A percentile compares a stretch with the other conserved stretches of the same genome.
Conservation (phyloP, 2,329 filamentous ascomycete species). For the Dothistroma septosporum region DNA sequence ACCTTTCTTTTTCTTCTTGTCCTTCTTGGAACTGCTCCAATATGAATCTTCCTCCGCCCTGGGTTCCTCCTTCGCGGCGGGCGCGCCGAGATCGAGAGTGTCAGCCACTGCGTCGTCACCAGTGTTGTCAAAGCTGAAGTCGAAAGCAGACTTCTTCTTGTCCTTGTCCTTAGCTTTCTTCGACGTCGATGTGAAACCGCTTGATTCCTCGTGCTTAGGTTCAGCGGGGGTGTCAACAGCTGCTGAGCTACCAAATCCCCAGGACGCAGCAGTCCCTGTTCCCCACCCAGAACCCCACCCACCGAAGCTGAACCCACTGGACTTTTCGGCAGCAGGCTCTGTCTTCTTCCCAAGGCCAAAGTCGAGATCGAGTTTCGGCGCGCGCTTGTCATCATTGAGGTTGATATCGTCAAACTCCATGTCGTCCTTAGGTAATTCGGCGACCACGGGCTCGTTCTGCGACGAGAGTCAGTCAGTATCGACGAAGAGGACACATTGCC, state of each 20-base stretch:
- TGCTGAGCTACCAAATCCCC: slow-evolving; percentile 32
- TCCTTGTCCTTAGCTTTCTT: slow-evolving; percentile 36
- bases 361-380: slow-evolving; percentile 47
- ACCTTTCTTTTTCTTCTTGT: slow-evolving; percentile 33
- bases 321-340: slow-evolving; percentile 27
- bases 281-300: slow-evolving; percentile 36
- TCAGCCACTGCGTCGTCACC: slow-evolving; percentile 16
- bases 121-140: slow-evolving; percentile 28
- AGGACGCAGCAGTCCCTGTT: slow-evolving; percentile 27
- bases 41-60: slow-evolving; percentile 26
- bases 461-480: slow-evolving; percentile 14
- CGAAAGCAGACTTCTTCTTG: slow-evolving; percentile 37
- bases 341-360: slow-evolving; percentile 35
- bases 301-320: slow-evolving; percentile 32
- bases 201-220: slow-evolving; percentile 24
- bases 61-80: slow-evolving; percentile 21
- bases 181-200: slow-evolving; percentile 20
- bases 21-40: slow-evolving; percentile 31
- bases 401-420: slow-evolving; percentile 47
- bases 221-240: slow-evolving; percentile 16
- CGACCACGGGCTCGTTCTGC: slow-evolving; percentile 27
- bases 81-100: slow-evolving; percentile 20
- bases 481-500: slow-evolving; percentile 13
- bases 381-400: slow-evolving; percentile 41
- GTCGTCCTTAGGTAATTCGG: slow-evolving; percentile 27